Base-by-base conservation (phyloP, 805 yeast genomes). In the Yamadazyma sp. region DNA sequence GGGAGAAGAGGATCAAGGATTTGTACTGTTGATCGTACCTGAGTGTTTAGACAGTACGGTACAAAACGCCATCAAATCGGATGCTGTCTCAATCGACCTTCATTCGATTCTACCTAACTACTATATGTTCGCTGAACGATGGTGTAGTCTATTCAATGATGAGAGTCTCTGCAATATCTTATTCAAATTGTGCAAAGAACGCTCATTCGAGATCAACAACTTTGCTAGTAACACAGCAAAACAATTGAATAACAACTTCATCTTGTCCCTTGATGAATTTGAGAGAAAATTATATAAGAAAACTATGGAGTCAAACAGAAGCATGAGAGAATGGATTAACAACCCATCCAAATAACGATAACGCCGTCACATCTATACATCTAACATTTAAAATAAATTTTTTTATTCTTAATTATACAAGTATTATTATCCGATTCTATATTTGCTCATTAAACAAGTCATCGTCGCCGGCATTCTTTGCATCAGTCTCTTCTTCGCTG, bases 31-130 rank as follows among this genome's bases (percentile, higher is more conserved):
- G 37, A 62, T 77, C 17, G 79, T 77, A 33, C 98, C 98, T 0
- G 84, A 80, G 2, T 78, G 81, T 27, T 73, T 89, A 38, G 68
- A 76, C 15, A 54, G 65, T 6, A 77, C 76, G 40, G 89, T 89
- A 14, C 59, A 84, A 20, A 90, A 89, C 53, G 95, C 96, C 23
- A 80, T 90, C 32, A 86, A 84, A 53, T 72, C 95, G 1, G 83
- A 78, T 44, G 77, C 95, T 1, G 57, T 57, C 1, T 63, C 74
- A 13, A 67, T 88, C n/a, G 91, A 87, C 52, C 54, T 87, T 18
- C 83, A 84, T 45, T 59, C 79, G 2, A 73, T 82, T 24, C 66
- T 75, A 37, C 75, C 89, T 0, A 75, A 84, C 49, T 93, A 77
- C 58, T 86, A 84, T 49, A 65, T 73, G 15, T 59, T 89, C 18